Percentiles rank a stretch among this genome's conserved stretches.
These are phyloP conservation scores for Ceratobasidium sp. DNA, from an alignment of 1,284 basidiomycete genomes.

Conservation along the genomic window DNA sequence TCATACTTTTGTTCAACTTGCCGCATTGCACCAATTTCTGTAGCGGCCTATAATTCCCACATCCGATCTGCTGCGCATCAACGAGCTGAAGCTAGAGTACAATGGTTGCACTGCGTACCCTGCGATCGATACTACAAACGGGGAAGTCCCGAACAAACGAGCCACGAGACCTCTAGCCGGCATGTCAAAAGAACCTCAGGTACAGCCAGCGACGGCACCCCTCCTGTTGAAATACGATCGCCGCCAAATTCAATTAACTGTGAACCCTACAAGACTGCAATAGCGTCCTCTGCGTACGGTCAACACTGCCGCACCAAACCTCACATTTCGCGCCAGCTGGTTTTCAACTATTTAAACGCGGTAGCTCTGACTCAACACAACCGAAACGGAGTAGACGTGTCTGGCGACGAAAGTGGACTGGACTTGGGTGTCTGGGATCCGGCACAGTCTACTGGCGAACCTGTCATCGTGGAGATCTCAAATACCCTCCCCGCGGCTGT, in stretches of 20 bases:
- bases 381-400: constrained; percentile 19
- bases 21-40: neutral
- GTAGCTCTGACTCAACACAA: constrained; percentile 10
- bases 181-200: neutral
- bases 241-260: constrained; percentile 12
- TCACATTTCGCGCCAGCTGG: constrained; percentile 2
- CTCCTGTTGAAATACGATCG: neutral
- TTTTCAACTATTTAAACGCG: constrained; percentile 26
- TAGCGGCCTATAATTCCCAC: constrained; percentile 11
- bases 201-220: neutral
- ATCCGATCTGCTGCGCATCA: neutral
- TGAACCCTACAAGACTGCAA: neutral
- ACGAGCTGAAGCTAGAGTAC: neutral
- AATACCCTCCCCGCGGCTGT: neutral
- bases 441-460: neutral
- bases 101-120: constrained; percentile 16
- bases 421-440: constrained; percentile 3
- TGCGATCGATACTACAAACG: constrained; percentile 10
- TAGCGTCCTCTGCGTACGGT: neutral
- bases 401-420: constrained; percentile 5
- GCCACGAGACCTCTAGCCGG: constrained; percentile 13
- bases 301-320: neutral
- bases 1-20: constrained; percentile 21
- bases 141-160: constrained; percentile 1
- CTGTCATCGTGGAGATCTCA: neutral